Evolutionary conservation across 2,329 filamentous ascomycete species (phyloP).

Genomic region (Epichloe elymi): DNA sequence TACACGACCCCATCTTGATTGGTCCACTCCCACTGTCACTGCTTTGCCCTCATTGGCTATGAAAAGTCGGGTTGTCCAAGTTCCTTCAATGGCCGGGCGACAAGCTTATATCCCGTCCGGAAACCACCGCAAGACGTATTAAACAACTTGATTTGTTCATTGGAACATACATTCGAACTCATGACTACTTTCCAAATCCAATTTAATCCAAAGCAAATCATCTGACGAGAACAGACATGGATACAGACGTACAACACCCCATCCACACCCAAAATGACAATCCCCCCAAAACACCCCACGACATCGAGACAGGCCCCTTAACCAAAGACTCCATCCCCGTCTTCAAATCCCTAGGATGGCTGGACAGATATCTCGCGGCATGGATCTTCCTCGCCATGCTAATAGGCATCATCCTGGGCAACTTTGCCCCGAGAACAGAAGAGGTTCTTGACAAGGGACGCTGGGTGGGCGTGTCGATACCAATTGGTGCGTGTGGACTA

Average conservation of each 20-base stretch:
- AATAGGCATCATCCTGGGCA: slow-evolving; percentile 61
- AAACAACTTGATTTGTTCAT: no score
- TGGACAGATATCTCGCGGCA: slow-evolving; percentile 51
- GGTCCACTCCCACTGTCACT: slow-evolving; percentile 1
- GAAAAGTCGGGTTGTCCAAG: neutral
- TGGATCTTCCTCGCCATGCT: slow-evolving; percentile 74
- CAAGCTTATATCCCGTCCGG: no score
- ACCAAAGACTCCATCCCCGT: slow-evolving; percentile 17
- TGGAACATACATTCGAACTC: no score
- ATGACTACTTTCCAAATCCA: no score
- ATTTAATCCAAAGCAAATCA: no score
- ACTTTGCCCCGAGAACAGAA: slow-evolving; percentile 53
- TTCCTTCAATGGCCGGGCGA: no score
- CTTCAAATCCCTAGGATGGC: slow-evolving; percentile 41
- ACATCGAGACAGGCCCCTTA: neutral
- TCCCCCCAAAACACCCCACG: neutral
- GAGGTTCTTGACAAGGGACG: slow-evolving; percentile 53
- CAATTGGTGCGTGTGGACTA: slow-evolving; percentile 37
- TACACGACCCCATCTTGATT: neutral
- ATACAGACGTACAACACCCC: neutral
- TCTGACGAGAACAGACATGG: neutral
- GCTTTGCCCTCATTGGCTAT: neutral
- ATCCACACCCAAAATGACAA: neutral
- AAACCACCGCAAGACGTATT: no score
- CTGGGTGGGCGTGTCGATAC: slow-evolving; percentile 57